A percentile compares a stretch with the other conserved stretches of the same genome.
phyloP scores from a whole-genome alignment of 441 rosid species.

The Metrosideros polymorpha region DNA sequence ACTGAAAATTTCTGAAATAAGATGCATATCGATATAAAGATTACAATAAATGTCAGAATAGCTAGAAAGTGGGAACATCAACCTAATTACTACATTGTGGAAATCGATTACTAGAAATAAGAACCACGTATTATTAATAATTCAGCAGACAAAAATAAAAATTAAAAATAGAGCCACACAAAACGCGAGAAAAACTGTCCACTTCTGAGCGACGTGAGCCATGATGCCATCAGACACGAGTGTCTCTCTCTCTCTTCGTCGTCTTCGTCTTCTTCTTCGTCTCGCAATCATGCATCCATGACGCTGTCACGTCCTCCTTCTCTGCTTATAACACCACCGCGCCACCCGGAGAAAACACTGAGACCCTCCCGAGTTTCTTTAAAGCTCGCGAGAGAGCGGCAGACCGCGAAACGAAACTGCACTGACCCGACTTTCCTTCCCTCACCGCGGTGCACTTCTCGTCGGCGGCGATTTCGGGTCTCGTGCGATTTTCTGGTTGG shows the following conservation, averaged over 20 bases:
- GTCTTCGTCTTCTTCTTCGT: not conserved
- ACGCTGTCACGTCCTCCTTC: not conserved
- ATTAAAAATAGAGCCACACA: not conserved
- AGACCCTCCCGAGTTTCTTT: not conserved
- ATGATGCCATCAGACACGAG: conserved; percentile 13
- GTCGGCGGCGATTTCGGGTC: not conserved
- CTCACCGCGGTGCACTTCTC: not conserved
- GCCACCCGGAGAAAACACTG: not conserved
- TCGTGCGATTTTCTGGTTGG: not conserved
- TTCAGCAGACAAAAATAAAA: not conserved
- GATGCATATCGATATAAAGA: not conserved
- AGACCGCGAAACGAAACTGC: not conserved
- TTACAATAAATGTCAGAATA: not conserved
- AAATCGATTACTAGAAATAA: not conserved
- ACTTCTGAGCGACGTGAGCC: conserved; percentile 22
- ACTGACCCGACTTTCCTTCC: not conserved
- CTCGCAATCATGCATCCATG: not conserved
- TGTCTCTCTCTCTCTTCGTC: not conserved
- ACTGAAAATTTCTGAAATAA: not conserved
- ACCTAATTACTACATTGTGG: not conserved
- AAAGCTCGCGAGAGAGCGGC: not conserved
- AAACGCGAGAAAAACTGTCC: not conserved
- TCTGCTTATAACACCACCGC: not conserved
- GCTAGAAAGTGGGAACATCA: not conserved
- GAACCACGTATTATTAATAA: not conserved